Base-by-base conservation (phyloP, 306 rosid species). In the Sicyos baderoa region DNA sequence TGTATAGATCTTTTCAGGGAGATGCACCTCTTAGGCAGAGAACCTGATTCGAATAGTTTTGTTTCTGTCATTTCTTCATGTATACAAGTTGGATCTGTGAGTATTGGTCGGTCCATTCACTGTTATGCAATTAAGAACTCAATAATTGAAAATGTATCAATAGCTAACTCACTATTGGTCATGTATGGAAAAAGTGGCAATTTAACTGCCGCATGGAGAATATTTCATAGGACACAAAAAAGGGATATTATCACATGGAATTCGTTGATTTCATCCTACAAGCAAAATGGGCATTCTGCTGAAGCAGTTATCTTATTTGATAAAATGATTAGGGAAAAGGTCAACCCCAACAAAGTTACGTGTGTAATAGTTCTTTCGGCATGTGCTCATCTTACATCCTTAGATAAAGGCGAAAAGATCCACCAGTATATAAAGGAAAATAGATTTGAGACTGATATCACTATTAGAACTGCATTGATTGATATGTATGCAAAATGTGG, bases 401-500 rank as follows among this genome's bases (percentile, higher is more conserved):
- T 83, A 72, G 83, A 80, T 62, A 75, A 80, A 75, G 95, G 92
- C 48, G 78, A 73, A 55, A 76, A 66, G 60, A 74, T 88, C 74
- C 92, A 86, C 73, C 49, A 3, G 68, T 72, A 83, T 70, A 77
- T 88, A 17, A 82, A 76, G 57, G 83, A 75, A 76, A 79, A 75
- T 25, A 79, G 81, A 51, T 51, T 81, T 54, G 74, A 82, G 72
- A 84, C 81, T 79, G 83, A 83, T 75, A 56, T 84, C 72, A 79
- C 83, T 16, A 82, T 90, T 68, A 80, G 82, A 19, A 83, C 97
- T 17, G 85, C 95, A 70, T 77, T 90, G 80, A 78, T 88, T 66
- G 89, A 91, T 79, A 91, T 83, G 97, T 91, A 83, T 76, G 87
- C 90, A 10, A 86, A 91, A 84, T 88, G 95, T 48, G 97, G 95